These are phyloP conservation scores for Mikania micrantha DNA, from an alignment of 129 eudicot genomes.

Conservation along the genomic window DNA sequence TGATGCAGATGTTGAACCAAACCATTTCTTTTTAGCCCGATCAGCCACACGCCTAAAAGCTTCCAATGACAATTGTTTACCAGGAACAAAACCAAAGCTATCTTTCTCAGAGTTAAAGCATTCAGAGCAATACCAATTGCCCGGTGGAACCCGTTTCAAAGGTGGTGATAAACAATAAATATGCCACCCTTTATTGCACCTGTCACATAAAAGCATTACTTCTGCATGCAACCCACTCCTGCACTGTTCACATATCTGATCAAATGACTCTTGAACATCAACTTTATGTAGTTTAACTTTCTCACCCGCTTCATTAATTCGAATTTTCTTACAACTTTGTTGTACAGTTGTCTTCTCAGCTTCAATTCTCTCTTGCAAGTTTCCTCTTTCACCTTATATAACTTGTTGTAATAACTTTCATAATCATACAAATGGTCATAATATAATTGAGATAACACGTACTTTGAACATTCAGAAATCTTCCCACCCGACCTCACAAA, in stretches of 20 bases:
- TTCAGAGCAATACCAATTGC: constrained; percentile 95
- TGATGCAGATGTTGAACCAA: constrained; percentile 66
- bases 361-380: constrained; percentile 33
- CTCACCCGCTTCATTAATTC: constrained; percentile 57
- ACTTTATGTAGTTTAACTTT: constrained; percentile 32
- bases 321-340: constrained; percentile 45
- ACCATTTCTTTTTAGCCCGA: constrained; percentile 87
- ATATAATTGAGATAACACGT: constrained; percentile 76
- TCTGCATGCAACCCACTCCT: constrained; percentile 95
- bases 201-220: constrained; percentile 93
- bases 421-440: constrained; percentile 86
- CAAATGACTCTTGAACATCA: constrained; percentile 40
- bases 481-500: constrained; percentile 66
- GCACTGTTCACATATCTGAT: constrained; percentile 97
- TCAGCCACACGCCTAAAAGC: constrained; percentile 90
- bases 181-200: constrained; percentile 99
- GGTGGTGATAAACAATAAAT: constrained; percentile 94
- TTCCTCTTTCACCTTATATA: constrained; percentile 49
- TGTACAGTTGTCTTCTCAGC: constrained; percentile 32
- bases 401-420: constrained; percentile 54
- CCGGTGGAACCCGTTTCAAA: constrained; percentile 69
- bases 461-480: constrained; percentile 84
- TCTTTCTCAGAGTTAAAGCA: constrained; percentile 93
- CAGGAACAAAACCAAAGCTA: constrained; percentile 93
- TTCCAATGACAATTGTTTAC: constrained; percentile 67